These are phyloP conservation scores for Crithidia fasciculata DNA, from an alignment of 208 protist genomes.

Conservation along the genomic window DNA sequence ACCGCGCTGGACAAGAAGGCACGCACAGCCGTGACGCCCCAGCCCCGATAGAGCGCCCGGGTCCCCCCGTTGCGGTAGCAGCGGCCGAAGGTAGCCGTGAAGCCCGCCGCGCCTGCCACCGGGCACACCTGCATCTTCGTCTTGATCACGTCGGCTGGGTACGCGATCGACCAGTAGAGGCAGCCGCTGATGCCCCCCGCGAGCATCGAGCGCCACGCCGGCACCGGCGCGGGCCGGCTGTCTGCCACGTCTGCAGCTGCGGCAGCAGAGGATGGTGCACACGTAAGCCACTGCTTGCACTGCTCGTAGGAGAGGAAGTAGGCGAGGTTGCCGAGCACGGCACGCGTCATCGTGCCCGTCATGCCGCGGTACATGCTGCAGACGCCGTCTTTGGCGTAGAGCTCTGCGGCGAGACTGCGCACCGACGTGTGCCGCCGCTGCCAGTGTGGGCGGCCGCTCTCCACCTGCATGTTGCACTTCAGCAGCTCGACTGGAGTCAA, in stretches of 20 bases:
- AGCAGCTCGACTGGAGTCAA: slow-evolving; percentile 73
- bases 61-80: slow-evolving; percentile 57
- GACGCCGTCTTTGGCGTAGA: slow-evolving; percentile 26
- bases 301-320: slow-evolving; percentile 83
- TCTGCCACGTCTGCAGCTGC: slow-evolving; percentile 2
- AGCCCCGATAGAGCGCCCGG: slow-evolving; percentile 68
- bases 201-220: slow-evolving; percentile 59
- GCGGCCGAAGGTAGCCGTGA: slow-evolving; percentile 29
- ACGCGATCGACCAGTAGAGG: slow-evolving; percentile 83
- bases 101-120: slow-evolving; percentile 21
- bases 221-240: slow-evolving; percentile 3
- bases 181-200: slow-evolving; percentile 75
- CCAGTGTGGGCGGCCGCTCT: slow-evolving; percentile 17
- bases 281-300: slow-evolving; percentile 42
- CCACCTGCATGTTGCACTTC: slow-evolving; percentile 75
- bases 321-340: slow-evolving; percentile 74
- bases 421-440: slow-evolving; percentile 20
- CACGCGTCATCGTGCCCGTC: slow-evolving; percentile 62
- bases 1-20: slow-evolving; percentile 65
- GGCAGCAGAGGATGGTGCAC: slow-evolving; percentile 21
- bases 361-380: slow-evolving; percentile 68
- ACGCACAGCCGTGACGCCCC: slow-evolving; percentile 58
- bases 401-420: slow-evolving; percentile 11
- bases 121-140: slow-evolving; percentile 81
- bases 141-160: slow-evolving; percentile 87